Evolutionary conservation across 2,329 filamentous ascomycete species (phyloP).

Genomic region (Pseudogymnoascus sp.): DNA sequence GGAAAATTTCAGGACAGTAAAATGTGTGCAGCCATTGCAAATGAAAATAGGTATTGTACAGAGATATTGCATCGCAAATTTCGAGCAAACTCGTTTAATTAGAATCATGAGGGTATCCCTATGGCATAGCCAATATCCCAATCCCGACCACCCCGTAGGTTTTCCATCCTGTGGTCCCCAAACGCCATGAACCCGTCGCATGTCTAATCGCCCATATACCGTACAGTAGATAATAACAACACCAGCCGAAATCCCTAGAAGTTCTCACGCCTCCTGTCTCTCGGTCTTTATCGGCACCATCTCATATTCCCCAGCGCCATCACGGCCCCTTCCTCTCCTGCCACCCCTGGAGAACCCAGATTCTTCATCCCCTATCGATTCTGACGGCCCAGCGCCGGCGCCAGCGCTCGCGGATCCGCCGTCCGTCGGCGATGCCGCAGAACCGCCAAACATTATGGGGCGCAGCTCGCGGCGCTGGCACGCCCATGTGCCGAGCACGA

Average conservation of each 20-base stretch:
- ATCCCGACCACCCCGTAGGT: neutral
- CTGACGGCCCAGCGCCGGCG: conserved; percentile 13
- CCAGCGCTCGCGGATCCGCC: conserved; percentile 18
- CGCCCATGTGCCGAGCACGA: conserved; percentile 72
- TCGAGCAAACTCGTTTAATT: conserved; percentile 6
- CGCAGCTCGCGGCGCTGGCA: conserved; percentile 84
- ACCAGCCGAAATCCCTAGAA: neutral
- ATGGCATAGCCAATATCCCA: conserved; percentile 3
- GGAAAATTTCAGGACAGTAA: neutral
- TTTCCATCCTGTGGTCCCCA: neutral
- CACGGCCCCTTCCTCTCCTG: conserved; percentile 40
- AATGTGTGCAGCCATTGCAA: neutral
- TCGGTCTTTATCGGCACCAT: conserved; percentile 47
- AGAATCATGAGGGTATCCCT: conserved; percentile 5
- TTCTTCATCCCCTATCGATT: conserved; percentile 35
- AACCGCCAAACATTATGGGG: conserved; percentile 78
- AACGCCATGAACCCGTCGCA: neutral
- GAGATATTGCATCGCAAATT: neutral
- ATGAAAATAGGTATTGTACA: neutral
- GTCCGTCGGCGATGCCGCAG: conserved; percentile 16
- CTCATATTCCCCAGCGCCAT: conserved; percentile 54
- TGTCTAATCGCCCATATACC: conserved; percentile 5
- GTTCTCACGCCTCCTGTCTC: conserved; percentile 17
- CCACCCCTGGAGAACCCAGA: conserved; percentile 42
- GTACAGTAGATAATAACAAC: neutral